phyloP scores from a whole-genome alignment of 73 alveolate genomes.

The Paramecium sonneborni region DNA sequence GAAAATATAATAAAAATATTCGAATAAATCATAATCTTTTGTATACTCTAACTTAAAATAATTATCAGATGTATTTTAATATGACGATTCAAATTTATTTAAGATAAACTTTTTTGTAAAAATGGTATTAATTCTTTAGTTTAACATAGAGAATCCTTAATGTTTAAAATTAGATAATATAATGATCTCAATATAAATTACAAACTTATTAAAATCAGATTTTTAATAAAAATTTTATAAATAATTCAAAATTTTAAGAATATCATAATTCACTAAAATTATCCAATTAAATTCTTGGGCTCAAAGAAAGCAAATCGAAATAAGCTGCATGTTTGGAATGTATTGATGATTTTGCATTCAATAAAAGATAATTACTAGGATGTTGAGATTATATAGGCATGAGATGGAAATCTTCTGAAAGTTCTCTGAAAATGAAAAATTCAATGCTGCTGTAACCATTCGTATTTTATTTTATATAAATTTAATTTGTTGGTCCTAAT shows the following conservation, averaged over 20 bases:
- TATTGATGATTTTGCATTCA: background rate
- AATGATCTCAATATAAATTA: background rate
- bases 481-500: background rate
- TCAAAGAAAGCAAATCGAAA: background rate
- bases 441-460: background rate
- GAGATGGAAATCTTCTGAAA: background rate
- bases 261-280: background rate
- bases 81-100: background rate
- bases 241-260: background rate
- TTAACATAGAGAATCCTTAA: background rate
- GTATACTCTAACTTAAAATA: too few relatives aligned
- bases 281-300: conserved; percentile 26
- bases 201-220: background rate
- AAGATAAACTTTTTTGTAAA: background rate
- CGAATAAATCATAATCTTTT: too few relatives aligned
- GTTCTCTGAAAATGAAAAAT: background rate
- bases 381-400: background rate
- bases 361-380: background rate
- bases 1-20: too few relatives aligned
- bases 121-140: background rate
- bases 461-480: background rate
- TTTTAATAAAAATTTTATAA: background rate
- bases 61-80: background rate
- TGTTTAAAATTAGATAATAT: background rate
- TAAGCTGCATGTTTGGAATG: background rate